These are phyloP conservation scores for Corymbia calophylla DNA, from an alignment of 441 rosid genomes.

Conservation along the genomic window DNA sequence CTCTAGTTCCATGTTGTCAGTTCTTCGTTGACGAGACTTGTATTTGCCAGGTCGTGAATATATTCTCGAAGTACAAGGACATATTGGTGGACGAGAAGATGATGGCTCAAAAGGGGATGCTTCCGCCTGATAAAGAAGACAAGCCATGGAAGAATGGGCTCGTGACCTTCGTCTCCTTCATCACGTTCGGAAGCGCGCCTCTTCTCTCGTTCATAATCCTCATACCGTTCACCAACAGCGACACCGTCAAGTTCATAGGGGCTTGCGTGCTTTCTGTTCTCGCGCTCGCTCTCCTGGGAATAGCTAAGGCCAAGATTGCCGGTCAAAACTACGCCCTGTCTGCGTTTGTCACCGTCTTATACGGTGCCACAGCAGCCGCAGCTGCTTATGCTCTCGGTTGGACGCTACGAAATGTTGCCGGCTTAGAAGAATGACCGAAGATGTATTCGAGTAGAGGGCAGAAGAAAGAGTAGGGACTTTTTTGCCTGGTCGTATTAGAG, in stretches of 20 bases:
- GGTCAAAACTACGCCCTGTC: conserved; percentile 11
- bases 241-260: conserved; percentile 18
- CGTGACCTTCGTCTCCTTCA: conserved; percentile 20
- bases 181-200: conserved; percentile 26
- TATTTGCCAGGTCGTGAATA: conserved; percentile 17
- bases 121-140: conserved; percentile 4
- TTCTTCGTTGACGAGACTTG: background rate
- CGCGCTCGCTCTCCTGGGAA: conserved; percentile 30
- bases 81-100: conserved; percentile 25
- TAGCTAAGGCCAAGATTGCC: conserved; percentile 25
- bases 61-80: conserved; percentile 22
- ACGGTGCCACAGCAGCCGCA: conserved; percentile 23
- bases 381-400: conserved; percentile 29
- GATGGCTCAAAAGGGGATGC: conserved; percentile 11
- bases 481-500: background rate
- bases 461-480: background rate
- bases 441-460: background rate
- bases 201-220: conserved; percentile 33
- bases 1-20: background rate
- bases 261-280: conserved; percentile 26
- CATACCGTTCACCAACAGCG: conserved; percentile 21
- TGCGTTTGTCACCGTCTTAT: conserved; percentile 7
- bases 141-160: conserved; percentile 34
- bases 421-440: background rate
- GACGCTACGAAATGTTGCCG: conserved; percentile 20